phyloP scores from a whole-genome alignment of 495 filamentous ascomycete species.

The Aspergillus haitiensis region DNA sequence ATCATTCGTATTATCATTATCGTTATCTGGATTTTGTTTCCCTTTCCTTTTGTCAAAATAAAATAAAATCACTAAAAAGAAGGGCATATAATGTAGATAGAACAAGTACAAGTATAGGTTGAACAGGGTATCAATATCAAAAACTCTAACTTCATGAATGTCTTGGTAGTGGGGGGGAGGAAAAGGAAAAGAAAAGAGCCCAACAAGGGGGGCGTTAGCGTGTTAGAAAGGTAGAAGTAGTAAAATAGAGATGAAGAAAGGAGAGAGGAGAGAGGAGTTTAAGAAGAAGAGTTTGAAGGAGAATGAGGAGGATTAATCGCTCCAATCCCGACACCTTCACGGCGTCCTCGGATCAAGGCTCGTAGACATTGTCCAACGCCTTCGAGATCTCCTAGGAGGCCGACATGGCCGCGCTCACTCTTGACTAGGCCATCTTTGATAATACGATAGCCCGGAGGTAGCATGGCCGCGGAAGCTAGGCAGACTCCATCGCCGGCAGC shows the following conservation, averaged over 20 bases:
- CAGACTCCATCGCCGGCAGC: constrained; percentile 88
- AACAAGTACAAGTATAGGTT: neutral
- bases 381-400: constrained; percentile 79
- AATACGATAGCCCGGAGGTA: constrained; percentile 75
- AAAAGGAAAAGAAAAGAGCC: neutral
- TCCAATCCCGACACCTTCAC: constrained; percentile 68
- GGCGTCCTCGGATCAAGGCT: constrained; percentile 64
- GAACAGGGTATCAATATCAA: constrained; percentile 13
- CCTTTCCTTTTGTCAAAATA: too few species aligned
- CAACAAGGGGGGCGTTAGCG: neutral
- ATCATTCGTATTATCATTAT: constrained; percentile 15
- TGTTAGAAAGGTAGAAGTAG: too few species aligned
- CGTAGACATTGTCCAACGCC: constrained; percentile 72
- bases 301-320: neutral
- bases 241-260: neutral
- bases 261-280: constrained; percentile 5
- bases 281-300: neutral
- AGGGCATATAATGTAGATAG: neutral
- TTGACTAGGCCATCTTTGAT: constrained; percentile 70
- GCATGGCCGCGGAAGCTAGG: constrained; percentile 80
- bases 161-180: neutral
- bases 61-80: neutral
- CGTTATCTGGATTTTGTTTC: neutral
- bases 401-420: constrained; percentile 83
- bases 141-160: neutral